Evolutionary conservation across 1,139 yeast species (phyloP).

Genomic region (Meyerozyma elateridarum): DNA sequence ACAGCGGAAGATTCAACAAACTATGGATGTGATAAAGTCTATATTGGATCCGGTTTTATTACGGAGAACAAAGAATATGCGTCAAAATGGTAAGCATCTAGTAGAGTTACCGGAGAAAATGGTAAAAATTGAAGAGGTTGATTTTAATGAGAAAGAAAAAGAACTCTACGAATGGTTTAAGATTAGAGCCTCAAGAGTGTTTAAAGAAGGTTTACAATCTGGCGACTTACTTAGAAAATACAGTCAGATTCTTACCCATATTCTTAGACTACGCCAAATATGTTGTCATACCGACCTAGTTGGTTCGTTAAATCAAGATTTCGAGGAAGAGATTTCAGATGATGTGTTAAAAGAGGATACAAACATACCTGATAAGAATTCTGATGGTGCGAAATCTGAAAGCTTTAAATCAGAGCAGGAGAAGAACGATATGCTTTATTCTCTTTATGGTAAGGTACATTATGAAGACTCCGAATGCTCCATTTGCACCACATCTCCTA

Average conservation of each 20-base stretch:
- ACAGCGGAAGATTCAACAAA: slow-evolving; percentile 59
- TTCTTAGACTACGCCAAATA: slow-evolving; percentile 76
- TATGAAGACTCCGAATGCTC: slow-evolving; percentile 71
- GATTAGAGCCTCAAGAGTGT: slow-evolving; percentile 62
- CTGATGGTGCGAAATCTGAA: slow-evolving; percentile 11
- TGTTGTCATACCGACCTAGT: slow-evolving; percentile 80
- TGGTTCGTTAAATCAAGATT: slow-evolving; percentile 38
- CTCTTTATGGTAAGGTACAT: slow-evolving; percentile 18
- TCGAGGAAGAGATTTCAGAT: slow-evolving; percentile 17
- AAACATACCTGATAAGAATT: slow-evolving; percentile 13
- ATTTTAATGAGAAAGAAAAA: slow-evolving; percentile 63
- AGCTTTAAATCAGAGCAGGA: slow-evolving; percentile 34
- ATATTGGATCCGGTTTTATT: slow-evolving; percentile 79
- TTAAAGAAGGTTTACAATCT: slow-evolving; percentile 53
- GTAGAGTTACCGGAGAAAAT: slow-evolving; percentile 78
- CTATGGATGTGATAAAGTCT: slow-evolving; percentile 79
- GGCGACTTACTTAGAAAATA: slow-evolving; percentile 75
- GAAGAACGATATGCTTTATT: slow-evolving; percentile 26
- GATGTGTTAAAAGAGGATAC: slow-evolving; percentile 11
- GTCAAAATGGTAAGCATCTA: slow-evolving; percentile 65
- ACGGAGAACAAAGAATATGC: slow-evolving; percentile 86
- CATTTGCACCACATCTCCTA: slow-evolving; percentile 69
- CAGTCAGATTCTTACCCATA: slow-evolving; percentile 77
- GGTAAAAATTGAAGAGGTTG: slow-evolving; percentile 61
- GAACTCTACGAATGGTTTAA: slow-evolving; percentile 67